These are phyloP conservation scores for Pichia sp. DNA, from an alignment of 1,139 yeast species.

Conservation along the genomic window DNA sequence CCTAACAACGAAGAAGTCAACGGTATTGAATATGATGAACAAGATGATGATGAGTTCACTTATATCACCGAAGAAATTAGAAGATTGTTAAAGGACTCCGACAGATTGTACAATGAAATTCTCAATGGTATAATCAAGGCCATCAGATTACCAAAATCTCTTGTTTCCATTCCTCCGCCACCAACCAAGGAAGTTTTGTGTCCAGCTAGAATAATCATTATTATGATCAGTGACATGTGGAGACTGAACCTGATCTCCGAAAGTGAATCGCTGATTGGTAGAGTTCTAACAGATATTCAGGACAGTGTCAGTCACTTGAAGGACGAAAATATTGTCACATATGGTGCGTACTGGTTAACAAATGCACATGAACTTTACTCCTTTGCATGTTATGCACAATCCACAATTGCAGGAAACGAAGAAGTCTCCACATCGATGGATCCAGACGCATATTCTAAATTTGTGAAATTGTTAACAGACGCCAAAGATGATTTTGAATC, in stretches of 20 bases:
- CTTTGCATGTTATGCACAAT: constrained; percentile 89
- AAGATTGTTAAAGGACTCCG: constrained; percentile 69
- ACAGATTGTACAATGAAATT: constrained; percentile 73
- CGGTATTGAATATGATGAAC: constrained; percentile 21
- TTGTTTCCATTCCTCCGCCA: constrained; percentile 61
- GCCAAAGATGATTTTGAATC: constrained; percentile 94
- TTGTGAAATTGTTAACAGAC: constrained; percentile 80
- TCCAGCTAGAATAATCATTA: constrained; percentile 93
- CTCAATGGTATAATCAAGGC: constrained; percentile 83
- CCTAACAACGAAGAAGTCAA: not conserved
- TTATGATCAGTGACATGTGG: constrained; percentile 97
- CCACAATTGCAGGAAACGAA: constrained; percentile 78
- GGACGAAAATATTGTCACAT: constrained; percentile 82
- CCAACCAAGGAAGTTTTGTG: constrained; percentile 87
- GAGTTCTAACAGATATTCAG: constrained; percentile 83
- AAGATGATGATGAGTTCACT: constrained; percentile 43
- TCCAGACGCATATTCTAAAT: constrained; percentile 84
- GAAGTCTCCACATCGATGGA: constrained; percentile 78
- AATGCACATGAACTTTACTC: constrained; percentile 94
- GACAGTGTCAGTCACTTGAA: constrained; percentile 60
- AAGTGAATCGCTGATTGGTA: constrained; percentile 86
- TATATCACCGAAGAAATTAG: constrained; percentile 69
- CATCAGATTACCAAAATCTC: constrained; percentile 80
- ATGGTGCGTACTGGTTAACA: constrained; percentile 97
- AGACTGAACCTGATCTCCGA: constrained; percentile 89